Base-by-base conservation (phyloP, 2,329 filamentous ascomycete genomes). In the Colletotrichum chrysophilum region DNA sequence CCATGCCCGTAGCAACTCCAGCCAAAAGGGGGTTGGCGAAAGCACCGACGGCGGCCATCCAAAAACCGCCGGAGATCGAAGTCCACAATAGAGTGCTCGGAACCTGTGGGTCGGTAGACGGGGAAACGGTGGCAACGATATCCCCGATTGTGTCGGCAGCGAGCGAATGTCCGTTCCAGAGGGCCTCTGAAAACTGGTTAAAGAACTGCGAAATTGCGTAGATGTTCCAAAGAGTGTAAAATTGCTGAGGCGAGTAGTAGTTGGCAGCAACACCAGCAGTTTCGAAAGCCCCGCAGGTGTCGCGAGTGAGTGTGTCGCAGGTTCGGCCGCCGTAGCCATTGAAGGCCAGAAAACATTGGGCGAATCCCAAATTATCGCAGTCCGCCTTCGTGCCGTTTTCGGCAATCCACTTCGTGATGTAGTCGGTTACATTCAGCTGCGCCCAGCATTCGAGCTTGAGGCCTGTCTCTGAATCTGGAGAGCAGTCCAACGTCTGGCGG, bases 191-290 rank as follows among this genome's bases (percentile, higher is more conserved):
- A 61, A 79, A 81, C 69, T 81, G 80, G 60, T 80, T 81, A 77
- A 81, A 81, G 72, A 80, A 81, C 36, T 81, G 80, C 69, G 79
- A 79, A 5, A 81, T 70, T 16, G 78, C 77, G 68, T 81, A 80
- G 18, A 81, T 81, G 76, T 81, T 81, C 80, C 80, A 81, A 13
- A 81, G 77, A 14, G 78, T 71, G 65, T 81, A 81, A 62, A 81
- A 81, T 28, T 81, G 79, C 56, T 81, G 80, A 5, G 78, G 28
- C 9, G 78, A 79, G 7, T 75, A 72, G 73, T 81, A 81, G 6
- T 74, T 55, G 21, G 36, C 77, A 16, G 73, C 75, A 7, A 77
- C 75, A 14, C 78, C 78, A 8, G 74, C 74, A 7, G 70, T 72
- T 36, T 72, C 70, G n/a, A 72, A 73, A 1, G 79, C 76, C 3